Evolutionary conservation across 1,284 basidiomycete species (phyloP).

Genomic region (Apiotrichum siamense): DNA sequence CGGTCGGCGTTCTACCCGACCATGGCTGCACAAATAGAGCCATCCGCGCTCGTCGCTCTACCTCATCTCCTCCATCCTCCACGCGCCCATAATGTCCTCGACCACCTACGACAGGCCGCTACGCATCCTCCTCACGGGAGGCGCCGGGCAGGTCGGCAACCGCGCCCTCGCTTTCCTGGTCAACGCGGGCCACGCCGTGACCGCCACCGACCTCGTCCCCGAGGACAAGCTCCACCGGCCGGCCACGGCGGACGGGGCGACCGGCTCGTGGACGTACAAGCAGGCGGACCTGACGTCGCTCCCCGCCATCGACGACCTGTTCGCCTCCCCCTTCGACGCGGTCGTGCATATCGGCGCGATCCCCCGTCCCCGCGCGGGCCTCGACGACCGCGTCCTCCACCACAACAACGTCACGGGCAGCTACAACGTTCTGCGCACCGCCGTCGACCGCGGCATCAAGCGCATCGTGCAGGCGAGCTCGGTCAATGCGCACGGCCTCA

Average conservation of each 20-base stretch:
- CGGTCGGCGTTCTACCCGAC: too few relatives aligned
- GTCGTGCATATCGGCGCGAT: conserved; percentile 46
- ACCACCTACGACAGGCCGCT: too few relatives aligned
- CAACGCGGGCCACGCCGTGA: conserved; percentile 27
- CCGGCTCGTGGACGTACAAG: conserved; percentile 13
- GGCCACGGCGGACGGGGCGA: neutral
- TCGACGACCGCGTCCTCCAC: conserved; percentile 36
- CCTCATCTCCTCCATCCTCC: too few relatives aligned
- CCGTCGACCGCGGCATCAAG: conserved; percentile 32
- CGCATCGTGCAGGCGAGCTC: conserved; percentile 43
- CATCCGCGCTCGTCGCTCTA: too few relatives aligned
- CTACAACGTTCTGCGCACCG: conserved; percentile 44
- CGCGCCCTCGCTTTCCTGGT: conserved; percentile 25
- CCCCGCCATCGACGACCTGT: conserved; percentile 23
- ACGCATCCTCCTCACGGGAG: conserved; percentile 45
- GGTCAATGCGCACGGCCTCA: conserved; percentile 37
- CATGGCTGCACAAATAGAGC: too few relatives aligned
- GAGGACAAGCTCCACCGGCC: conserved; percentile 1
- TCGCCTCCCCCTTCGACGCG: conserved; percentile 27
- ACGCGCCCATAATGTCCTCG: too few relatives aligned
- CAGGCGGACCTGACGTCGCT: conserved; percentile 29
- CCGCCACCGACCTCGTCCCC: conserved; percentile 33
- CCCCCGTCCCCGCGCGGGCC: conserved; percentile 27
- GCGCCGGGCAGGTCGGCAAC: conserved; percentile 33
- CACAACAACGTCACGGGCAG: conserved; percentile 37